A percentile compares a stretch with the other conserved stretches of the same genome.
phyloP scores from a whole-genome alignment of 306 rosid species.

The Fagus sylvatica region DNA sequence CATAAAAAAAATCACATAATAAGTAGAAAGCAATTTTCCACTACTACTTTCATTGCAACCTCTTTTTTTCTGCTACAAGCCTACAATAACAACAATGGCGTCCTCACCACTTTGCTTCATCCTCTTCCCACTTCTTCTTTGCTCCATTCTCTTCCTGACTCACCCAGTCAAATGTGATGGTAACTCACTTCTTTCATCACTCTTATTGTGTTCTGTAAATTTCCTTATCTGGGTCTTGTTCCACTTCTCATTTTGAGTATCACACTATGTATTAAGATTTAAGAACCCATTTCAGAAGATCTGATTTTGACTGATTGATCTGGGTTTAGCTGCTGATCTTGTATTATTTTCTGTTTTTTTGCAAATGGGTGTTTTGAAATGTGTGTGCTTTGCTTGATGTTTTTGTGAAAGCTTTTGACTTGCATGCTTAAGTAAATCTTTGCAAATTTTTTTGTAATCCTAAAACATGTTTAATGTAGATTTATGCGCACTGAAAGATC shows the following conservation, averaged over 20 bases:
- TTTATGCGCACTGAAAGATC: not conserved
- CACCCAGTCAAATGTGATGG: constrained; percentile 56
- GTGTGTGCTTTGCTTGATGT: not conserved
- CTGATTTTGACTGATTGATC: constrained; percentile 31
- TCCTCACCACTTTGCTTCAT: constrained; percentile 28
- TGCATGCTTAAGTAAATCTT: not conserved
- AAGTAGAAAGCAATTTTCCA: not conserved
- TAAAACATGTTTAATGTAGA: not conserved
- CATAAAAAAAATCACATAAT: not conserved
- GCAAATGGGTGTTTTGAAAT: not conserved
- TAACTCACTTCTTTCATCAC: constrained; percentile 24
- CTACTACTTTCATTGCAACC: not conserved
- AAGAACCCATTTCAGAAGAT: constrained; percentile 33
- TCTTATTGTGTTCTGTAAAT: not conserved
- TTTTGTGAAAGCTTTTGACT: not conserved
- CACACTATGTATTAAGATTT: not conserved
- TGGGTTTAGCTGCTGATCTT: constrained; percentile 10
- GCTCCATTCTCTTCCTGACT: constrained; percentile 44
- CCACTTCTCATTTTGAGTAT: not conserved
- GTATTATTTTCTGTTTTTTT: not conserved
- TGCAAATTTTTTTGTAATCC: not conserved
- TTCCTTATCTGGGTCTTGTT: not conserved
- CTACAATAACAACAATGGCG: constrained; percentile 40
- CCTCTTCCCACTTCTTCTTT: constrained; percentile 38
- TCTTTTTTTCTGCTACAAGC: not conserved